Evolutionary conservation across 164 flowering plant genomes (phyloP), one percentile per base, ranked within the genome.

Genomic region (Magnolia sinica): DNA sequence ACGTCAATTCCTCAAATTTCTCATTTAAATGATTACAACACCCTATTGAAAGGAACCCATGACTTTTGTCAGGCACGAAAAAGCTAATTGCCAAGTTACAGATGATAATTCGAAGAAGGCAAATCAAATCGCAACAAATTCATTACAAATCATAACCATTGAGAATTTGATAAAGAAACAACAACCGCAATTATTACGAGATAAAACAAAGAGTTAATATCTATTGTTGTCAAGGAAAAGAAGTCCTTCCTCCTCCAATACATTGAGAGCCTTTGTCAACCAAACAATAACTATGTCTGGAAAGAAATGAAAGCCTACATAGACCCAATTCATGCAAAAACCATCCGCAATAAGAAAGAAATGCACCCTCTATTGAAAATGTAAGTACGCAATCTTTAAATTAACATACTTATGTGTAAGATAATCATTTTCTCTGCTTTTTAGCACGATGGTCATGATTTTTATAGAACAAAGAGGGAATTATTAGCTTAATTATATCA

Each of bases 261-360:
- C 71, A 82, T 80, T 76, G 81, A 81, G 78, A 14, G 75, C 76
- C 76, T 73, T 85, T 74, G 74, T 85, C 88, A 88, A 85, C 88
- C 68, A 73, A 67, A 73, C 81, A 79, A 85, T 88, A 78, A 85
- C 81, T 63, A 71, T 82, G 89, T 86, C 86, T 79, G 83, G 86
- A 81, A 78, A 82, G 82, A 67, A 83, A 13, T 20, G 68, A 83
- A 81, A 78, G 68, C 76, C 79, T 71, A 78, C 68, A 77, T 73
- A 76, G 50, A 55, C 45, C 80, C 76, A 77, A 73, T 74, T 73
- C 74, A 78, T 63, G 37, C 74, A 37, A 19, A 31, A 52, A 29
- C 58, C 65, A 45, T 20, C 49, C 18, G 29, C 63, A 72, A 66
- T 51, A 49, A 65, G 29, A 74, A 29, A 69, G 22, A 68, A 29